phyloP scores from a whole-genome alignment of 1,284 basidiomycete genomes.

The Uromyces viciae-fabae region DNA sequence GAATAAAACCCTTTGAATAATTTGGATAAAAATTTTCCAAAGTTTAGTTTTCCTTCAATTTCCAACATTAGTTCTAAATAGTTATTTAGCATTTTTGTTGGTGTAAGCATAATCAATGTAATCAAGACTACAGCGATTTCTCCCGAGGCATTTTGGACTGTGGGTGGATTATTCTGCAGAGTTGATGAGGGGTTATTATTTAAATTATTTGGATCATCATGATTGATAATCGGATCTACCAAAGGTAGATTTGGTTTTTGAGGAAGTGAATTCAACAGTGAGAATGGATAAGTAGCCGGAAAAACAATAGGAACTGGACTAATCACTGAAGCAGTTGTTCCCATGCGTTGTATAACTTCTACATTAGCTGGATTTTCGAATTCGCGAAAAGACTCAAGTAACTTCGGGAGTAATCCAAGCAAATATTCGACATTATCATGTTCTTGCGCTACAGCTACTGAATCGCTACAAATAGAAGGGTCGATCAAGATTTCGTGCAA shows the following conservation, averaged over 20 bases:
- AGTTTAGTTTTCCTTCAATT: constrained; percentile 78
- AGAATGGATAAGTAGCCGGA: constrained; percentile 88
- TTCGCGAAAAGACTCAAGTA: constrained; percentile 83
- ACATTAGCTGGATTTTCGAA: constrained; percentile 67
- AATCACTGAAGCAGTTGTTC: constrained; percentile 64
- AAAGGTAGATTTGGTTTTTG: constrained; percentile 54
- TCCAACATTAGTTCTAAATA: constrained; percentile 76
- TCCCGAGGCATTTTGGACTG: constrained; percentile 72
- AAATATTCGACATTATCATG: constrained; percentile 90
- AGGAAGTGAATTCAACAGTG: constrained; percentile 66
- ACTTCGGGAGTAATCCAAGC: constrained; percentile 75
- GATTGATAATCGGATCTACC: constrained; percentile 53
- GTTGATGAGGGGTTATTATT: constrained; percentile 49
- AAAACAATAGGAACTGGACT: constrained; percentile 74
- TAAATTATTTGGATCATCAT: constrained; percentile 22
- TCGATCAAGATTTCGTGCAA: constrained; percentile 75
- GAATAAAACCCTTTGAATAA: constrained; percentile 79
- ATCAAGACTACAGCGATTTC: constrained; percentile 83
- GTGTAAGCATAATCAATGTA: constrained; percentile 73
- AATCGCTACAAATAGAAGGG: constrained; percentile 65
- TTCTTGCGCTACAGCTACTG: constrained; percentile 67
- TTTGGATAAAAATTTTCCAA: constrained; percentile 67
- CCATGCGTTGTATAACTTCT: constrained; percentile 68
- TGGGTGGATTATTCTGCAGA: constrained; percentile 44
- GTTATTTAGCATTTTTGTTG: constrained; percentile 70